These are phyloP conservation scores for Boletales sp. DNA, from an alignment of 768 basidiomycete species.

Conservation along the genomic window DNA sequence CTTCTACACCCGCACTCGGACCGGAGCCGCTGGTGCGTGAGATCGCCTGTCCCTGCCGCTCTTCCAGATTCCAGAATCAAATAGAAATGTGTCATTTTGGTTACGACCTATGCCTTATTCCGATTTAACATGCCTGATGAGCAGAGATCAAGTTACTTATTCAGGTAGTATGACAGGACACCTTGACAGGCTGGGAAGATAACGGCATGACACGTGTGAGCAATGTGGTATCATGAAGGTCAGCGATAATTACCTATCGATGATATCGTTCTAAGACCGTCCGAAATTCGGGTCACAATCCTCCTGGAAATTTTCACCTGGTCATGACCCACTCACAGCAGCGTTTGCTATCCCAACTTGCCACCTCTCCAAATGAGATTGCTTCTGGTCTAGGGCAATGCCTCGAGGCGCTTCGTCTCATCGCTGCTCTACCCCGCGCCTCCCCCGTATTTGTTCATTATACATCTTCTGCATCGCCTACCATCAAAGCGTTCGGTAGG, in stretches of 20 bases:
- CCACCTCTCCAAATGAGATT: slow-evolving; percentile 31
- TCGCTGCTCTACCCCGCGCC: slow-evolving; percentile 26
- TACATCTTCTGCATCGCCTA: slow-evolving; percentile 9
- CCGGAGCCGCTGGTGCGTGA: too few species aligned
- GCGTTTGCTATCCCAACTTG: slow-evolving; percentile 28
- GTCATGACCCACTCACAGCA: slow-evolving; percentile 27
- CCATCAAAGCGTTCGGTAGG: slow-evolving; percentile 28
- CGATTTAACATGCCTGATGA: too few species aligned
- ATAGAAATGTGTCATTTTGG: too few species aligned
- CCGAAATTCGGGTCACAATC: neutral
- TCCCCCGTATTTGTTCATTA: slow-evolving; percentile 29
- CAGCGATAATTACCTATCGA: neutral
- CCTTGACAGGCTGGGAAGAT: neutral
- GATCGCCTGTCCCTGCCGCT: too few species aligned
- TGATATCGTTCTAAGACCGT: neutral
- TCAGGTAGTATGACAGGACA: neutral
- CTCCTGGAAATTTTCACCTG: too few species aligned
- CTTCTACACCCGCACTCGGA: too few species aligned
- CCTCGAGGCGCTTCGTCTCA: slow-evolving; percentile 31
- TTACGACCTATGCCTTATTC: too few species aligned
- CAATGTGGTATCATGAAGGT: neutral
- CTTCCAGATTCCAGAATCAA: too few species aligned
- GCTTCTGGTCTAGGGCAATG: slow-evolving; percentile 32
- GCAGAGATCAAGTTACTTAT: too few species aligned
- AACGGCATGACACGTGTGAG: neutral